A percentile compares a stretch with the other conserved stretches of the same genome.
These are phyloP conservation scores for Imleria badia DNA, from an alignment of 768 basidiomycete genomes.

Conservation along the genomic window DNA sequence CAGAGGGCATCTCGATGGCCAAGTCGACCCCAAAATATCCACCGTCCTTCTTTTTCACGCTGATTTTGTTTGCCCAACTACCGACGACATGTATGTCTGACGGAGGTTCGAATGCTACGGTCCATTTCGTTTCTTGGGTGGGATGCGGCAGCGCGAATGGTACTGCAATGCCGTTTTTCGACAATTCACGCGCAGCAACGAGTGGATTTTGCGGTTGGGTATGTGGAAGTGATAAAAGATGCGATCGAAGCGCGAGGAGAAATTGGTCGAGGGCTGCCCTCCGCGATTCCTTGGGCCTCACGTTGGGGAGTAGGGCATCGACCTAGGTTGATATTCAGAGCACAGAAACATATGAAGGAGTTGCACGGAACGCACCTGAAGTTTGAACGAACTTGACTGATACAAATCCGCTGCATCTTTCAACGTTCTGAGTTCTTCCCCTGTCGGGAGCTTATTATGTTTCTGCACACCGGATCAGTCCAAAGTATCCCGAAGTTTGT, in stretches of 20 bases:
- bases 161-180: conserved; percentile 56
- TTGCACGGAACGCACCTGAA: conserved; percentile 57
- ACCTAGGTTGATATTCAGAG: conserved; percentile 47
- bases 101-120: conserved; percentile 77
- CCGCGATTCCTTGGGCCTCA: conserved; percentile 59
- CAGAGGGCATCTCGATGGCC: conserved; percentile 84
- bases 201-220: conserved; percentile 64
- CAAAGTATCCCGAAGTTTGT: background rate
- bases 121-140: conserved; percentile 84
- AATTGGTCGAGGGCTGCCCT: conserved; percentile 64
- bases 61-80: conserved; percentile 80
- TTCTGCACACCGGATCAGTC: conserved; percentile 14
- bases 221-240: conserved; percentile 58
- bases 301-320: conserved; percentile 75
- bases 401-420: conserved; percentile 75
- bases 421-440: conserved; percentile 67
- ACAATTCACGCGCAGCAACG: conserved; percentile 54
- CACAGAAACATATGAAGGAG: background rate
- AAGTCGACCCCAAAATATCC: conserved; percentile 72
- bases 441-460: conserved; percentile 59
- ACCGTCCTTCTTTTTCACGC: conserved; percentile 70
- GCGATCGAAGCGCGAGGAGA: conserved; percentile 64
- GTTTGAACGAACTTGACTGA: conserved; percentile 77
- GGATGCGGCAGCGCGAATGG: conserved; percentile 72
- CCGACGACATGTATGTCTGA: conserved; percentile 76